Evolutionary conservation across 306 rosid species (phyloP), one percentile per base, ranked within the genome.

Genomic region (Elaeagnus macrophylla): DNA sequence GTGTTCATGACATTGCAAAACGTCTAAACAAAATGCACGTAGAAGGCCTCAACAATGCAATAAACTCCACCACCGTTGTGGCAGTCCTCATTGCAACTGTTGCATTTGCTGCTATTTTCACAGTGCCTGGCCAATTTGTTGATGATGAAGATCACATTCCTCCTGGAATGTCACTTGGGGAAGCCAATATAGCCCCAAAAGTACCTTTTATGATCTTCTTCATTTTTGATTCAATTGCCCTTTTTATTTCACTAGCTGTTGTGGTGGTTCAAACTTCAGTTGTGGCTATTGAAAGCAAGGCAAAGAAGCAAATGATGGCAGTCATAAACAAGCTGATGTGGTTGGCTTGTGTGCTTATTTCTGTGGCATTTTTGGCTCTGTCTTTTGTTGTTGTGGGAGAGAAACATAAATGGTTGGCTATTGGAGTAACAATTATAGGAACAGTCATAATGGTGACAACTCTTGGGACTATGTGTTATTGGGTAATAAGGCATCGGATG

Each of bases 281-380:
- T 6, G 99, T 93, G 53, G 95, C 83, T 6, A 88, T 87, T 15
- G 99, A 93, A 70, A 87, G 96, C 88, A 83, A 80, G 48, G 99
- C 99, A 9, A 93, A 93, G 94, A 93, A 84, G 86, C 99, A 93
- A 53, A 82, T 93, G 99, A 88, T 88, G 95, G 90, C 96, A 0
- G 64, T 93, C 12, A 93, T 93, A 10, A 93, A 93, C 89, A 93
- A 93, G 84, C 80, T 93, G 0, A 87, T 93, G 99, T 93, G 99
- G 99, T 38, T 93, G 43, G 96, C 96, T 43, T 93, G 99, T 56
- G 94, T 81, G 18, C 84, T 87, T 25, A 11, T 93, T 14, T 82
- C 99, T 0, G 94, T 84, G 56, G 94, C 99, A 1, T 93, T 84
- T 47, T 70, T 93, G 78, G 96, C 99, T 2, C 62, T 93, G 67